Evolutionary conservation across 495 filamentous ascomycete species (phyloP), one percentile per base, ranked within the genome.

Genomic region (Lophium mytilinum): DNA sequence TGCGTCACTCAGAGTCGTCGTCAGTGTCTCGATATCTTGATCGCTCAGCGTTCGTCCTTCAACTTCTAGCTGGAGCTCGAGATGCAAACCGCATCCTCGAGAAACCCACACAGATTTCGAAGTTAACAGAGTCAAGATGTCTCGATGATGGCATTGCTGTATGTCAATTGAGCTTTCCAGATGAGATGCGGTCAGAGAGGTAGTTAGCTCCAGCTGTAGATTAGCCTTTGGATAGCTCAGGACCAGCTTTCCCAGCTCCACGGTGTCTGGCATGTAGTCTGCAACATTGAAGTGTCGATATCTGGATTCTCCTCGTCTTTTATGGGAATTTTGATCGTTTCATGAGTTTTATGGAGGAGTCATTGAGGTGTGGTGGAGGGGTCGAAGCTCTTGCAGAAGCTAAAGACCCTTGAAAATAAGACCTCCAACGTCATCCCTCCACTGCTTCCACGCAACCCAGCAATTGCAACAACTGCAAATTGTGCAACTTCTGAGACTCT

Each of bases 181-280:
- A 30, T 56, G 41, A 53, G 61, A 64, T 45, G 62, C 18, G 40
- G 63, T 61, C 43, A 60, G 60, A 50, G 57, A 55, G 43, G 60
- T 63, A 8, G 43, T 37, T 15, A 67, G 37, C 43, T 43, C 52
- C 17, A 71, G 65, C 52, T 64, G 54, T 4, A 66, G 53, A 15
- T 53, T 30, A 0, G 59, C 42, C 15, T 51, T 54, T 9, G 58
- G 40, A 40, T 60, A 66, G 49, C 47, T 53, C 9, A 71, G 50
- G 53, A 60, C 58, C 7, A 63, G 53, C 10, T 56, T 59, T 56
- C 69, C 69, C 14, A 71, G 53, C 40, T 68, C 58, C 11, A 66
- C 24, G 34, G 58, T 58, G 18, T 55, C 43, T 34, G 62, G 54
- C 66, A 66, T 69, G 18, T 9, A 42, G 21, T 14, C 51, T 15